A percentile compares a stretch with the other conserved stretches of the same genome.
Evolutionary conservation across 2,329 filamentous ascomycete species (phyloP).

Genomic region (Huntiella moniliformis): DNA sequence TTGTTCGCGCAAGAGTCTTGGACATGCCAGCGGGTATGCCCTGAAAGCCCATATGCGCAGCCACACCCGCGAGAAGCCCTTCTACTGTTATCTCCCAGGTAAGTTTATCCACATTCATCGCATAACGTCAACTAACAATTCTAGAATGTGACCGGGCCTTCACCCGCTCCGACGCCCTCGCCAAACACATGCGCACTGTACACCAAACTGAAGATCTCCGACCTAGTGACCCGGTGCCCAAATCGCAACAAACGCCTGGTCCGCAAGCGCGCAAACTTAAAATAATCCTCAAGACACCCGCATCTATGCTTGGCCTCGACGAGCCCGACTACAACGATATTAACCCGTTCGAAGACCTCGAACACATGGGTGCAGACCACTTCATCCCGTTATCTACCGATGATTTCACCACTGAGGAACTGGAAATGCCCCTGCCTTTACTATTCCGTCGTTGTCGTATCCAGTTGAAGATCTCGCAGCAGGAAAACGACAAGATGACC

Average conservation of each 20-base stretch:
- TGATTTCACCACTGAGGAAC: slow-evolving; percentile 47
- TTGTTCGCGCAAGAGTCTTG: slow-evolving; percentile 70
- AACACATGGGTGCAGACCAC: slow-evolving; percentile 27
- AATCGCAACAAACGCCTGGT: slow-evolving; percentile 15
- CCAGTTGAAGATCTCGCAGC: slow-evolving; percentile 54
- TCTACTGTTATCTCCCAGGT: slow-evolving; percentile 92
- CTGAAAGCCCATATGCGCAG: slow-evolving; percentile 94
- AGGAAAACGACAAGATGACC: slow-evolving; percentile 44
- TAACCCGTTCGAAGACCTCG: slow-evolving; percentile 24
- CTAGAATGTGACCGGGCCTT: slow-evolving; percentile 93
- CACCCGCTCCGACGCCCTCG: slow-evolving; percentile 82
- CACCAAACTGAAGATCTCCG: slow-evolving; percentile 82
- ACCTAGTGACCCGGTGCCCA: slow-evolving; percentile 53
- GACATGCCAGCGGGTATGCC: slow-evolving; percentile 89
- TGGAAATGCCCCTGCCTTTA: slow-evolving; percentile 36
- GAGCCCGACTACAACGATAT: slow-evolving; percentile 32
- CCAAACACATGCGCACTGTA: slow-evolving; percentile 96
- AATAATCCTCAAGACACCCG: slow-evolving; percentile 43
- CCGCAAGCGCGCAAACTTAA: slow-evolving; percentile 35
- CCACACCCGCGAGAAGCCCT: slow-evolving; percentile 94
- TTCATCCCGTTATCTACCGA: slow-evolving; percentile 36
- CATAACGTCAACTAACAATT: neutral
- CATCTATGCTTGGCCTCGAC: slow-evolving; percentile 37
- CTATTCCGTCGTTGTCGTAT: slow-evolving; percentile 50
- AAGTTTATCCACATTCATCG: slow-evolving; percentile 16